Evolutionary conservation across 176 grass and related monocot genomes (phyloP).

Genomic region (Aegilops umbellulata): DNA sequence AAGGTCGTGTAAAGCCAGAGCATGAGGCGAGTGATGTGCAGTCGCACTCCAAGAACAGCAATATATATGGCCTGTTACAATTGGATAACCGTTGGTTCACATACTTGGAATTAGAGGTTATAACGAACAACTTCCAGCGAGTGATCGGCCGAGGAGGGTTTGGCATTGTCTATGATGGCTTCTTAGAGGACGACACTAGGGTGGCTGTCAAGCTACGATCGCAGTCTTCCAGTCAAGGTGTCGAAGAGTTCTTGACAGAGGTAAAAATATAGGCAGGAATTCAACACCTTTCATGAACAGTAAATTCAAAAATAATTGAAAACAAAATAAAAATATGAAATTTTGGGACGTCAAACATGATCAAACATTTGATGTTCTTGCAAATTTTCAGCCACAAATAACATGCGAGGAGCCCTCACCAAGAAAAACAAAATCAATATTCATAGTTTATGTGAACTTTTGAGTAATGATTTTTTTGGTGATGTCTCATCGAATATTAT

Average conservation of each 20-base stretch:
- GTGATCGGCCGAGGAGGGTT: constrained; percentile 63
- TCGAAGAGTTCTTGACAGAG: constrained; percentile 59
- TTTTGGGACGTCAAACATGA: too few relatives aligned
- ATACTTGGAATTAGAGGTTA: constrained; percentile 33
- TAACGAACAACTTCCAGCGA: constrained; percentile 56
- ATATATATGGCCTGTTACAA: neutral
- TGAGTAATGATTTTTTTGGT: too few relatives aligned
- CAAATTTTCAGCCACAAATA: too few relatives aligned
- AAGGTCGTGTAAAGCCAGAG: constrained; percentile 9
- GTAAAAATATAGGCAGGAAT: neutral
- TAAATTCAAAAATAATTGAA: too few relatives aligned
- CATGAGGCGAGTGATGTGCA: neutral
- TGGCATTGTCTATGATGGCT: constrained; percentile 52
- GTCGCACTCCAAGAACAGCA: neutral
- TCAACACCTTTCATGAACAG: too few relatives aligned
- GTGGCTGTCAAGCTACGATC: constrained; percentile 37
- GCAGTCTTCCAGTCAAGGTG: constrained; percentile 36
- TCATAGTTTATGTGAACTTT: too few relatives aligned
- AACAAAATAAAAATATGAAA: too few relatives aligned
- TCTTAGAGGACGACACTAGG: constrained; percentile 48
- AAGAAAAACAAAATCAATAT: too few relatives aligned
- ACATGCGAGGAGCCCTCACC: too few relatives aligned
- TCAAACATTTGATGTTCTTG: too few relatives aligned
- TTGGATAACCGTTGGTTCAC: constrained; percentile 54
- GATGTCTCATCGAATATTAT: too few relatives aligned